A percentile compares a stretch with the other conserved stretches of the same genome.
phyloP scores from a whole-genome alignment of 2,329 filamentous ascomycete genomes.

The Fusarium subglutinans region DNA sequence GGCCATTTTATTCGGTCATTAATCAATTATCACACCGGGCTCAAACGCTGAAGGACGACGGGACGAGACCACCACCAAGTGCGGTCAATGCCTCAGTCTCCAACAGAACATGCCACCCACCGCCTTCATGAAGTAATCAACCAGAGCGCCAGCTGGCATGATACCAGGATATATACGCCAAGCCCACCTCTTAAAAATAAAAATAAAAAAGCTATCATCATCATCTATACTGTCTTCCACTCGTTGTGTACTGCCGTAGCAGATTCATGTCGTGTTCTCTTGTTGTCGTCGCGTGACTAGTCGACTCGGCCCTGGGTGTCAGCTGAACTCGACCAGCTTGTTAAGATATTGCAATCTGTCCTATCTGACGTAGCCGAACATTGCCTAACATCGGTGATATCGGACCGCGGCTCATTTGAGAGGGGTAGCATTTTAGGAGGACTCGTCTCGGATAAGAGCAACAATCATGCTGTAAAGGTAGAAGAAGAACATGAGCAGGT shows the following conservation, averaged over 20 bases:
- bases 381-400: conserved; percentile 13
- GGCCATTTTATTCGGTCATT: conserved; percentile 41
- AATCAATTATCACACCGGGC: conserved; percentile 44
- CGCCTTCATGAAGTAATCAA: conserved; percentile 42
- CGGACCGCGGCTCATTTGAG: conserved; percentile 26
- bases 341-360: conserved; percentile 16
- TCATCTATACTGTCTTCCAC: conserved; percentile 43
- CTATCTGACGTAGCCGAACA: conserved; percentile 8
- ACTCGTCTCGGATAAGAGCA: conserved; percentile 94
- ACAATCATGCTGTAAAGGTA: conserved; percentile 99
- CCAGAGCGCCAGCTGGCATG: conserved; percentile 47
- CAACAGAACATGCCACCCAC: conserved; percentile 33
- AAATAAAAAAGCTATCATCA: conserved; percentile 32
- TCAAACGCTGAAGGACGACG: conserved; percentile 26
- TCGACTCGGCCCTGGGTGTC: conserved; percentile 31
- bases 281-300: conserved; percentile 32
- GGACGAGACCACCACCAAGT: conserved; percentile 15
- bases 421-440: conserved; percentile 66
- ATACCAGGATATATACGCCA: conserved; percentile 45
- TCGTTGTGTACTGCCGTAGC: conserved; percentile 40
- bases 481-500: conserved; percentile 99
- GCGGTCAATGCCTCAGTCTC: conserved; percentile 34
- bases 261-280: conserved; percentile 28
- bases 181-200: conserved; percentile 42
- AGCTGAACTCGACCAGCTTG: conserved; percentile 22